Evolutionary conservation across 805 yeast genomes (phyloP), one percentile per base, ranked within the genome.

Genomic region (Teunomyces tritomae): DNA sequence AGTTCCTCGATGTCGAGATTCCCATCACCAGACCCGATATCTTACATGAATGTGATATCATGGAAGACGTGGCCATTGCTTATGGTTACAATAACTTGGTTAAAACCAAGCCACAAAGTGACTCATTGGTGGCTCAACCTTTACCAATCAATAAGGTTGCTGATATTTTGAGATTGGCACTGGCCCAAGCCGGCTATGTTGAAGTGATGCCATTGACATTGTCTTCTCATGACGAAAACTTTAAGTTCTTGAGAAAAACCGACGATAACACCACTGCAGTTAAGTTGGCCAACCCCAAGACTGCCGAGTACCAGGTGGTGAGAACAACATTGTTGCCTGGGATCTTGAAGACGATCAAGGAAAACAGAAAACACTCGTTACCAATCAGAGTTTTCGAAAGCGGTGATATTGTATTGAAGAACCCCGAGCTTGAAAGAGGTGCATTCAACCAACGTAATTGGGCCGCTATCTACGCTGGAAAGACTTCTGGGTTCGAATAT

Each of bases 31-130:
- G 99, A 76, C 84, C 98, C 8, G 99, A 94, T 70, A 80, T 94
- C 52, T 77, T 94, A 61, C 99, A 94, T 70, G 96, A 89, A 66
- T 92, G 98, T 78, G 99, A 94, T 71, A 85, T 94, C 56, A 88
- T 94, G 96, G 99, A 94, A 71, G 99, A 94, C 68, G 96, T 92
- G 43, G 99, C 97, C 42, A 86, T 94, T 63, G 95, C 89, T 28
- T 94, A 89, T 64, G 99, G 99, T 49, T 94, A 86, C 77, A 87
- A 91, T 72, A 89, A 88, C 65, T 78, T 94, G 62, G 80, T 79
- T 53, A 89, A 85, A 71, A 83, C 94, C 44, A 80, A 80, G 55
- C 89, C 94, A 62, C 79, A 89, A 55, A 78, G 89, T 28, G 84
- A 84, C 48, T 80, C 96, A 8, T 82, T 86, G 54, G 85, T 89